Evolutionary conservation across 2,329 filamentous ascomycete species (phyloP), one percentile per base, ranked within the genome.

Genomic region (Oidium heveae): DNA sequence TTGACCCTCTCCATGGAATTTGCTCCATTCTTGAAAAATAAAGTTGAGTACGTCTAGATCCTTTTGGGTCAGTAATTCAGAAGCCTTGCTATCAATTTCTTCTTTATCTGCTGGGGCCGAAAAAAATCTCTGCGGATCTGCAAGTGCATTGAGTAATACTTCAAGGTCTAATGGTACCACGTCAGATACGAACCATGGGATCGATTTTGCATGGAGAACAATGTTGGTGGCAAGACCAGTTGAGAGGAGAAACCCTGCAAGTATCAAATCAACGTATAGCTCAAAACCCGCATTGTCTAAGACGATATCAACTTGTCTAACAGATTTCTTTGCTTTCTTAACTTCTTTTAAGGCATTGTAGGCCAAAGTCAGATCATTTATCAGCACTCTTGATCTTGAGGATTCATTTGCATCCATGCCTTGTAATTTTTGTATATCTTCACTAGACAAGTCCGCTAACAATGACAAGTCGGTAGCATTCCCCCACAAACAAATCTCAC

Each of bases 131-230:
- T 82, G 79, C 0, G 91, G 85, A 60, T 80, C 75, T 7, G 81
- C 77, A n/a, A 98, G 74, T 4, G 83, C 85, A 58, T 76, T 79
- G 53, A 98, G 76, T 2, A 96, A 75, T n/a, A 82, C 79, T 1
- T 73, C 74, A 62, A 96, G 95, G 68, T 98, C 91, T 43, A 72
- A 74, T 0, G 89, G 88, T 12, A 94, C 69, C 3, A 96, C 91
- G 63, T 98, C 91, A 0, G 87, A 95, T 51, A 98, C 91, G 65
- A 96, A 98, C 91, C 91, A 98, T 0, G 91, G 91, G 56, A 98
- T 88, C 22, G 80, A 82, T 70, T 98, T 98, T 53, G 91, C 88
- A 63, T 94, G 88, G 10, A 98, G 75, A 20, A 96, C 80, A 15
- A 98, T 74, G 24, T 79, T 79, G 0, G 88, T 95, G 0, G 91